Base-by-base conservation (phyloP, 495 filamentous ascomycete genomes). In the Rhypophila decipiens region DNA sequence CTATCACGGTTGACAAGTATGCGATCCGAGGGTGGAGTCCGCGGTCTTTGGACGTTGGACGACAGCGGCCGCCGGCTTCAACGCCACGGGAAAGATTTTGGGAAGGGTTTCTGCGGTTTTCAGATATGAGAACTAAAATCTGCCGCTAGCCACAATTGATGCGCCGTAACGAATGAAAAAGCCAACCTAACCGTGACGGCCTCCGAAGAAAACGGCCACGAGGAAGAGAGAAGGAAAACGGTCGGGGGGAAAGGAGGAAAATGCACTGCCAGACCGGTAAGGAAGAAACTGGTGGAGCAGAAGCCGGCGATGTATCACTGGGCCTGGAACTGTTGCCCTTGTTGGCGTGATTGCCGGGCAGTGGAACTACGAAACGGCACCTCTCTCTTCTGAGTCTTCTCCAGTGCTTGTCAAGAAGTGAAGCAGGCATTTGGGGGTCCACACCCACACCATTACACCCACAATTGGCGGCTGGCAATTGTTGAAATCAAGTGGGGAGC, bases 81-180 rank as follows among this genome's bases (percentile, higher is more conserved):
- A n/a, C n/a, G n/a, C n/a, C n/a, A n/a, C n/a, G n/a, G n/a, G n/a
- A n/a, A n/a, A n/a, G n/a, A n/a, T n/a, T n/a, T n/a, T 8, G 10
- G 36, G 36, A 17, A 18, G n/a, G 36, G 36, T 13, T 15, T 13
- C 36, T 9, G 36, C 8, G 18, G 36, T 18, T 39, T n/a, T 18
- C 13, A 8, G 18, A 39, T 39, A 9, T 18, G 36, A 39, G 17
- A 18, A 17, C 18, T 18, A 39, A 39, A 18, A 13, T 39, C 18
- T 18, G 36, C 18, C 12, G 15, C 13, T 39, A 9, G 9, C 15
- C 12, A 18, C 36, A 39, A 39, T 8, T 39, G 36, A 39, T 39
- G 36, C 36, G 36, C 36, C 36, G 36, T 3, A 39, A 39, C 36
- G 36, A 39, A 39, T 39, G 36, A 11, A 35, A 17, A 39, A 39